A percentile compares a stretch with the other conserved stretches of the same genome.
phyloP scores from a whole-genome alignment of 1,284 basidiomycete genomes.

The Peniophora sp. region DNA sequence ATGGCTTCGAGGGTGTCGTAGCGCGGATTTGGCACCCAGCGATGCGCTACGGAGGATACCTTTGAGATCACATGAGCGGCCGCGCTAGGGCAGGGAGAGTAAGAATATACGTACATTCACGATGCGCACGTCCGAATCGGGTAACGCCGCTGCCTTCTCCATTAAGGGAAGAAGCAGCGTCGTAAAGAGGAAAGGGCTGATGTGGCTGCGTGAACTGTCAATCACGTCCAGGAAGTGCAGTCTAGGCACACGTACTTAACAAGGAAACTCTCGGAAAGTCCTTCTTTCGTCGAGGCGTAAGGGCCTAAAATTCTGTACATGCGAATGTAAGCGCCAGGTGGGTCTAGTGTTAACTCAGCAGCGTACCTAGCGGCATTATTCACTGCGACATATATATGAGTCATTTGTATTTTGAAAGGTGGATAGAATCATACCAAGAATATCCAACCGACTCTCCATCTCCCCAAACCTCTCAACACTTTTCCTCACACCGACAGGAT shows the following conservation, averaged over 20 bases:
- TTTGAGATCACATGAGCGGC: conserved; percentile 7
- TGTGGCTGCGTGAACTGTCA: conserved; percentile 15
- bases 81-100: background rate
- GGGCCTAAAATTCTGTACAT: conserved; percentile 1
- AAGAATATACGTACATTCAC: conserved; percentile 17
- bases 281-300: conserved; percentile 7
- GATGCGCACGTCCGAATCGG: conserved; percentile 23
- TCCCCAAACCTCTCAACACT: conserved; percentile 14
- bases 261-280: conserved; percentile 18
- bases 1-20: conserved; percentile 9
- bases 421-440: conserved; percentile 10
- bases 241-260: conserved; percentile 15
- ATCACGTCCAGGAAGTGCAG: background rate
- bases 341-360: background rate
- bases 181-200: conserved; percentile 23
- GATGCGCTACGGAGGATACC: conserved; percentile 10
- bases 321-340: background rate
- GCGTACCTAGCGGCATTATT: conserved; percentile 18
- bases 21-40: conserved; percentile 10
- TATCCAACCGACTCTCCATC: conserved; percentile 15
- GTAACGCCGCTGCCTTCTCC: conserved; percentile 16
- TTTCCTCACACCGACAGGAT: conserved; percentile 10
- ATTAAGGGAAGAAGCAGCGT: conserved; percentile 21
- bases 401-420: background rate
- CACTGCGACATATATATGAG: conserved; percentile 7